Conservation (phyloP, 2,329 filamentous ascomycete genomes). For the Diaporthe destruens region DNA sequence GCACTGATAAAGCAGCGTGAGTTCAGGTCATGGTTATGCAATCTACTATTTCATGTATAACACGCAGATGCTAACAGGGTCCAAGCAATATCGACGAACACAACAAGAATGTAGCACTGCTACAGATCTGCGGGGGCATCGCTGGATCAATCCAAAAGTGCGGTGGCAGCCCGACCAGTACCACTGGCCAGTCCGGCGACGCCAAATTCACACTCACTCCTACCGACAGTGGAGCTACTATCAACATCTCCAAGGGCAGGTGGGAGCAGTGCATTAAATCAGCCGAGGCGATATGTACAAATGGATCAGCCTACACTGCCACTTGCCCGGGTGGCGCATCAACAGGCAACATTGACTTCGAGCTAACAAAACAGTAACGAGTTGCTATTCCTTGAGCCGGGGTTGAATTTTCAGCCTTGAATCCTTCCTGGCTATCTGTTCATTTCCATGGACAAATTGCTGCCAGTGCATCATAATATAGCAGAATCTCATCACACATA, state of each 20-base stretch:
- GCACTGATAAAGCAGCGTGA: conserved; percentile 32
- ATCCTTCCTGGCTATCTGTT: neutral
- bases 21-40: neutral
- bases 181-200: conserved; percentile 59
- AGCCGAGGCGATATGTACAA: conserved; percentile 63
- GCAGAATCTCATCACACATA: no score
- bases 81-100: conserved; percentile 59
- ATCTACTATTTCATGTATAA: neutral
- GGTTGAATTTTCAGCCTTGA: neutral
- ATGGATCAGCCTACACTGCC: conserved; percentile 60
- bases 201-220: conserved; percentile 62
- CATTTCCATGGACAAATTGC: no score
- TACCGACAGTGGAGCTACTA: conserved; percentile 57
- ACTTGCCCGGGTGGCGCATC: conserved; percentile 61
- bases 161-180: conserved; percentile 57
- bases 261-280: conserved; percentile 68
- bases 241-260: conserved; percentile 65
- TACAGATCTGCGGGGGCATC: conserved; percentile 70
- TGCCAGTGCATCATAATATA: no score
- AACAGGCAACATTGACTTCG: conserved; percentile 59
- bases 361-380: conserved; percentile 47
- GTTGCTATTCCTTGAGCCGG: neutral
- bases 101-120: conserved; percentile 70
- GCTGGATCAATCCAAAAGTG: conserved; percentile 60
- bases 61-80: neutral